A percentile compares a stretch with the other conserved stretches of the same genome.
Conservation (phyloP, 2,329 filamentous ascomycete species). For the Nigrospora sphaerica region DNA sequence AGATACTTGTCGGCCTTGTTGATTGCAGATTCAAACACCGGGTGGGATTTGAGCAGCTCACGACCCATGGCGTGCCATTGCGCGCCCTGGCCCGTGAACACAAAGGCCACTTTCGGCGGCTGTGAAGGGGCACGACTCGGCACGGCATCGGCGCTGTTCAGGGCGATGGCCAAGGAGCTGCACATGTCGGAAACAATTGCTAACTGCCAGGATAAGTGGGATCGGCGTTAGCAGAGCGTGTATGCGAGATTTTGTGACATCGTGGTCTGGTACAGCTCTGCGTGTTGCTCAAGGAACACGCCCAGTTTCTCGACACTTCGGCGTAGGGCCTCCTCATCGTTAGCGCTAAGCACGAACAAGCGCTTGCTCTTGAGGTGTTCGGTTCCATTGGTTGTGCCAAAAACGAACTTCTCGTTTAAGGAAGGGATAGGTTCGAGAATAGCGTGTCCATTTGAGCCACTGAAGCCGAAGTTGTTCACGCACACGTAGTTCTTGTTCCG, state of each 20-base stretch:
- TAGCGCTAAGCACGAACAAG: slow-evolving; percentile 8
- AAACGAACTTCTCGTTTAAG: neutral
- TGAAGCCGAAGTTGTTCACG: slow-evolving; percentile 27
- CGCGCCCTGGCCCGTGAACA: slow-evolving; percentile 27
- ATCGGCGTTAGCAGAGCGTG: slow-evolving; percentile 20
- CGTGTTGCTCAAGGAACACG: slow-evolving; percentile 14
- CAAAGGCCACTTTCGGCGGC: slow-evolving; percentile 17
- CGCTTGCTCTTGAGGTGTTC: neutral
- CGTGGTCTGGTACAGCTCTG: slow-evolving; percentile 12
- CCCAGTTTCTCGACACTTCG: slow-evolving; percentile 14
- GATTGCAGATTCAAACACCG: slow-evolving; percentile 8
- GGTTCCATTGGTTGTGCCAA: neutral
- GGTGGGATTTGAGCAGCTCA: slow-evolving; percentile 14
- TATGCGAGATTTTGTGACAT: slow-evolving; percentile 19
- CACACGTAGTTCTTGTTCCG: slow-evolving; percentile 12
- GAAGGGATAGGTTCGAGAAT: neutral
- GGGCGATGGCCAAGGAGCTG: slow-evolving; percentile 11
- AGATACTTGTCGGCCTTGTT: slow-evolving; percentile 8
- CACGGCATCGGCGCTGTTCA: slow-evolving; percentile 14
- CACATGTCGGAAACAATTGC: slow-evolving; percentile 10
- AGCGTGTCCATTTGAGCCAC: slow-evolving; percentile 25
- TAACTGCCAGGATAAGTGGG: slow-evolving; percentile 14
- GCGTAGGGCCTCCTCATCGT: slow-evolving; percentile 10
- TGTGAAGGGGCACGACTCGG: slow-evolving; percentile 11
- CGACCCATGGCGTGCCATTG: slow-evolving; percentile 25